Base-by-base conservation (phyloP, 352 stramenopile species). In the Sclerospora graminicola region DNA sequence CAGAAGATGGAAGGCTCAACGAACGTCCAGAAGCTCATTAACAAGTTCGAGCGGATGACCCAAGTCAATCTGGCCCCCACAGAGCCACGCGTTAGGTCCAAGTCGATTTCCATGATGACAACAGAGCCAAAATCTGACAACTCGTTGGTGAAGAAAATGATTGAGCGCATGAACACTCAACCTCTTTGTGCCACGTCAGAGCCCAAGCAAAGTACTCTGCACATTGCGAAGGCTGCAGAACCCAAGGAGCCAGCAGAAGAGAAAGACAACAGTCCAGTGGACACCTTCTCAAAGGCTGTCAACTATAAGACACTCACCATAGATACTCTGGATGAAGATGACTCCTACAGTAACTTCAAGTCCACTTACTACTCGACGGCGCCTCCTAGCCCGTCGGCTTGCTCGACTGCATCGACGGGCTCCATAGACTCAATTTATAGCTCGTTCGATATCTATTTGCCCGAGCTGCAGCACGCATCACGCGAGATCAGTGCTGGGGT, bases 21-120 rank as follows among this genome's bases (percentile, higher is more conserved):
- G 26, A 56, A 11, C 13, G 61, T 67, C 28, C 45, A 65, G 45
- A 55, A 38, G n/a, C 57, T 67, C 13, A 67, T 71, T 33, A 28
- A 65, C 32, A 39, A 42, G 41, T 71, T 71, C 31, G 61, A 71
- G 41, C 43, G 51, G 21, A 57, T 71, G 49, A 46, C 45, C 13
- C 45, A 46, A 32, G 41, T 19, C 28, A 54, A 56, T 14, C 36
- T 18, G 1, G 20, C n/a, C 10, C n/a, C 37, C 2, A 10, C 45
- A 11, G 36, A 23, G 16, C 41, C 51, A 16, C 41, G 19, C 24
- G 23, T 38, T 9, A 38, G 45, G 37, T 46, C 41, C 14, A 20
- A 35, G 14, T 40, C 36, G 8, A 29, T 23, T 28, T 47, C 31
- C 20, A 52, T 24, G 16, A 51, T 13, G 28, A 35, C 14, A 4